Evolutionary conservation across 306 rosid genomes (phyloP).

Genomic region (Trifolium subterraneum): DNA sequence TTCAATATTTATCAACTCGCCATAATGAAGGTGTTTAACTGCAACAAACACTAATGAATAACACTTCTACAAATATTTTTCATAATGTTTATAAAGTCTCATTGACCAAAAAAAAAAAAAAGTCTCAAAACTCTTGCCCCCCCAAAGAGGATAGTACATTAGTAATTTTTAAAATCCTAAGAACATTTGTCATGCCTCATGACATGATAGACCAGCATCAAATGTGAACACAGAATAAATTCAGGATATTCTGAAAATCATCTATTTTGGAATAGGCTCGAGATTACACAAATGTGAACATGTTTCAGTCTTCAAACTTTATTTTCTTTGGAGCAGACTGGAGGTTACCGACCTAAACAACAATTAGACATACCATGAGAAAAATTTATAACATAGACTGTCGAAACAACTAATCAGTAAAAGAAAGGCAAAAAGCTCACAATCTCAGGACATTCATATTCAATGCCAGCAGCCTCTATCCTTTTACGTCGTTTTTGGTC

Average conservation of each 20-base stretch:
- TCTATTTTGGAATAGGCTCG: background rate
- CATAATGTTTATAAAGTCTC: background rate
- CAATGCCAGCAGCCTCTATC: slow-evolving; percentile 85
- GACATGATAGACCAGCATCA: slow-evolving; percentile 10
- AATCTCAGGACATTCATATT: slow-evolving; percentile 83
- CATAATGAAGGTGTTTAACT: slow-evolving; percentile 7
- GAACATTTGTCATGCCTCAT: background rate
- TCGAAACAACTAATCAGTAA: background rate
- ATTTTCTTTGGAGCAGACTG: slow-evolving; percentile 85
- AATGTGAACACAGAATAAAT: background rate
- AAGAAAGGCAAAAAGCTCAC: slow-evolving; percentile 52
- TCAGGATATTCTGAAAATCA: background rate
- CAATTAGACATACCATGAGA: slow-evolving; percentile 13
- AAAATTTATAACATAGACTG: background rate
- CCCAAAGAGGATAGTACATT: background rate
- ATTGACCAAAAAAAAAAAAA: too few relatives aligned
- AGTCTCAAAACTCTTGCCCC: slow-evolving; percentile 14
- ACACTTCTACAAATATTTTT: background rate
- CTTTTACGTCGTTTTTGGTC: slow-evolving; percentile 46
- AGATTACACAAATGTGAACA: background rate
- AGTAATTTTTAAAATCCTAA: background rate
- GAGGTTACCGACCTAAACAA: slow-evolving; percentile 63
- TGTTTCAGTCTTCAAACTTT: slow-evolving; percentile 58
- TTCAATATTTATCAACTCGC: background rate
- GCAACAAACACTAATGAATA: slow-evolving; percentile 18